These are phyloP conservation scores for Gremmenia infestans DNA, from an alignment of 2,329 filamentous ascomycete species.

Conservation along the genomic window DNA sequence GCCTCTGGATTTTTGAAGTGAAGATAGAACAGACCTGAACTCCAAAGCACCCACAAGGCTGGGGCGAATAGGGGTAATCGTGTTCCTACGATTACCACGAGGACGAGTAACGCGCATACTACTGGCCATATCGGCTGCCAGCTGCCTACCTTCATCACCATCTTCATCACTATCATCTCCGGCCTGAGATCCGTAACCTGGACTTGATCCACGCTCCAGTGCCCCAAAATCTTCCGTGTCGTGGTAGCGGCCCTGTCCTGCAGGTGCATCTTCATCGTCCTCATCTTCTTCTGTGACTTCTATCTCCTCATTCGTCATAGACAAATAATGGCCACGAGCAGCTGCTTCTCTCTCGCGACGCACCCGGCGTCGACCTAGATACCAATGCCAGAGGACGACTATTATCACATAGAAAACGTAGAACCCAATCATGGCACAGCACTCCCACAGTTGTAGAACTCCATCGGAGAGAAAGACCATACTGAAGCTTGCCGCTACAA, in stretches of 20 bases:
- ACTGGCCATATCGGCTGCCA: constrained; percentile 78
- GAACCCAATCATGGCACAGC: constrained; percentile 81
- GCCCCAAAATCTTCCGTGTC: constrained; percentile 29
- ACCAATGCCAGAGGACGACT: constrained; percentile 92
- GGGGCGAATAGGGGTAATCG: constrained; percentile 80
- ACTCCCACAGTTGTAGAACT: constrained; percentile 81
- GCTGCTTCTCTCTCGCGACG: constrained; percentile 62
- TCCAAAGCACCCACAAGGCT: constrained; percentile 91
- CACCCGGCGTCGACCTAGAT: constrained; percentile 56
- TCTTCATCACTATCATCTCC: constrained; percentile 41
- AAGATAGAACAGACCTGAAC: constrained; percentile 86
- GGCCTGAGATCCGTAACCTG: constrained; percentile 39
- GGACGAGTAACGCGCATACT: constrained; percentile 87
- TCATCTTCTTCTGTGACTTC: constrained; percentile 65
- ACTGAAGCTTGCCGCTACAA: constrained; percentile 78
- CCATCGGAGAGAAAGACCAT: constrained; percentile 86
- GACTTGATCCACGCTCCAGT: constrained; percentile 28
- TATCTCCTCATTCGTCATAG: constrained; percentile 43
- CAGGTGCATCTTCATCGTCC: constrained; percentile 46
- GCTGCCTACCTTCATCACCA: constrained; percentile 55
- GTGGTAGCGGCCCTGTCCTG: constrained; percentile 30
- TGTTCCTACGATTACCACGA: constrained; percentile 59
- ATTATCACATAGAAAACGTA: constrained; percentile 85
- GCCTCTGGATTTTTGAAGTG: constrained; percentile 76
- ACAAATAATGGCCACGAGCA: constrained; percentile 69